These are phyloP conservation scores for Ophiostoma pallidulum DNA, from an alignment of 2,329 filamentous ascomycete species.

Conservation along the genomic window DNA sequence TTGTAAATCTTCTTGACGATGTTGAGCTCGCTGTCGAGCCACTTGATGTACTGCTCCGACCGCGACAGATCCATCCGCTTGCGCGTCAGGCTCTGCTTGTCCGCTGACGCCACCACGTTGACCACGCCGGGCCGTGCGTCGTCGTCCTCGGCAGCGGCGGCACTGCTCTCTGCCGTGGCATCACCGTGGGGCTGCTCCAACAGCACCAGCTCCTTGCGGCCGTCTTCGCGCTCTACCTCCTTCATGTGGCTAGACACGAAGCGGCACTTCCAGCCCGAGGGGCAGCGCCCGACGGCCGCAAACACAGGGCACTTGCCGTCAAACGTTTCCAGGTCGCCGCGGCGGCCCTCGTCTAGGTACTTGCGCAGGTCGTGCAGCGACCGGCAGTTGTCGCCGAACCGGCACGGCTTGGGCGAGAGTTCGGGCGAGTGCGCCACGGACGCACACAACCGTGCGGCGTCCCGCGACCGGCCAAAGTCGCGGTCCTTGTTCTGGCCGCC, in stretches of 20 bases:
- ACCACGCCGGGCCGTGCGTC: slow-evolving; percentile 56
- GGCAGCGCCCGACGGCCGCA: slow-evolving; percentile 64
- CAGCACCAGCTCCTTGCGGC: slow-evolving; percentile 71
- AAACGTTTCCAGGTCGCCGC: slow-evolving; percentile 68
- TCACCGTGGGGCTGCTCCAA: slow-evolving; percentile 32
- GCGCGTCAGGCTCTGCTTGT: slow-evolving; percentile 67
- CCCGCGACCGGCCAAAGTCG: slow-evolving; percentile 69
- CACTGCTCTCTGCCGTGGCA: slow-evolving; percentile 19
- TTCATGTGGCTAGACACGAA: slow-evolving; percentile 81
- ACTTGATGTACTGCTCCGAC: slow-evolving; percentile 66
- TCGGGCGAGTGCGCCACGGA: slow-evolving; percentile 63
- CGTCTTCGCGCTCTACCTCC: slow-evolving; percentile 69
- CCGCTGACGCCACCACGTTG: slow-evolving; percentile 60
- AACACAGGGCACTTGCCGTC: slow-evolving; percentile 74
- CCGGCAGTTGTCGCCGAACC: slow-evolving; percentile 71
- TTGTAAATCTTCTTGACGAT: slow-evolving; percentile 39
- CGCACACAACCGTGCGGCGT: slow-evolving; percentile 68
- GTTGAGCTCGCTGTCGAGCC: slow-evolving; percentile 60
- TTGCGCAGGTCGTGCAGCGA: slow-evolving; percentile 75
- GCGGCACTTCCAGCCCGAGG: slow-evolving; percentile 87
- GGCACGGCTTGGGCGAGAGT: slow-evolving; percentile 71
- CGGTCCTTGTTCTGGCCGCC: slow-evolving; percentile 78
- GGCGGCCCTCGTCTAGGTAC: slow-evolving; percentile 75
- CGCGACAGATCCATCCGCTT: slow-evolving; percentile 61
- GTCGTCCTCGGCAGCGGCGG: slow-evolving; percentile 27